These are phyloP conservation scores for Ophiostoma sp. DNA, from an alignment of 2,329 filamentous ascomycete genomes.

Conservation along the genomic window DNA sequence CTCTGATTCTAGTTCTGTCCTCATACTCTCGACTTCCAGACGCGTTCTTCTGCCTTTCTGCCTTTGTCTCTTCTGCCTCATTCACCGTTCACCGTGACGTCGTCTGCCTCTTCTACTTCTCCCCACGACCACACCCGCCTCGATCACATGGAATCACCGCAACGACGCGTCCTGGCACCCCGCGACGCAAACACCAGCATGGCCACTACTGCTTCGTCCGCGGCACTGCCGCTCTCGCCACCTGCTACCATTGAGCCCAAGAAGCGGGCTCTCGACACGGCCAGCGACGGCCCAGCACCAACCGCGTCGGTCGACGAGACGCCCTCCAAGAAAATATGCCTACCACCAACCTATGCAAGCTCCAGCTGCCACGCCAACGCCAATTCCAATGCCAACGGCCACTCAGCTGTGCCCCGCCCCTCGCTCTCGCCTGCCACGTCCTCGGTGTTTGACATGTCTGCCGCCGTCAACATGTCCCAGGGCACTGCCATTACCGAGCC, in stretches of 20 bases:
- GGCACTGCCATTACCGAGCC: slow-evolving; percentile 47
- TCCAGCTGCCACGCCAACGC: not conserved
- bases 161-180: slow-evolving; percentile 44
- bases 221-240: slow-evolving; percentile 11
- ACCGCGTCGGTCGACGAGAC: slow-evolving; percentile 8
- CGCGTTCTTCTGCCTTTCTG: not conserved
- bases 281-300: slow-evolving; percentile 6
- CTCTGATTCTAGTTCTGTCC: too few species aligned
- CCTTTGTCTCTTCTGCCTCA: not conserved
- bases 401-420: not conserved
- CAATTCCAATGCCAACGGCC: too few species aligned
- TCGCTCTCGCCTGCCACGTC: slow-evolving; percentile 31
- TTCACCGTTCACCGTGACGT: not conserved
- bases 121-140: not conserved
- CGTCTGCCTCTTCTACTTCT: not conserved
- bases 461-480: slow-evolving; percentile 42
- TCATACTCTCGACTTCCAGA: too few species aligned
- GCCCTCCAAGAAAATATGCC: slow-evolving; percentile 11
- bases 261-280: slow-evolving; percentile 14
- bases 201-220: not conserved
- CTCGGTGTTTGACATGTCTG: slow-evolving; percentile 48
- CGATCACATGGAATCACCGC: slow-evolving; percentile 2
- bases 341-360: slow-evolving; percentile 25
- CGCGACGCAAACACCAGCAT: slow-evolving; percentile 28
- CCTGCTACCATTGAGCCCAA: slow-evolving; percentile 13